Conservation (phyloP, 164 flowering plant species). For the Liquidambar formosana region DNA sequence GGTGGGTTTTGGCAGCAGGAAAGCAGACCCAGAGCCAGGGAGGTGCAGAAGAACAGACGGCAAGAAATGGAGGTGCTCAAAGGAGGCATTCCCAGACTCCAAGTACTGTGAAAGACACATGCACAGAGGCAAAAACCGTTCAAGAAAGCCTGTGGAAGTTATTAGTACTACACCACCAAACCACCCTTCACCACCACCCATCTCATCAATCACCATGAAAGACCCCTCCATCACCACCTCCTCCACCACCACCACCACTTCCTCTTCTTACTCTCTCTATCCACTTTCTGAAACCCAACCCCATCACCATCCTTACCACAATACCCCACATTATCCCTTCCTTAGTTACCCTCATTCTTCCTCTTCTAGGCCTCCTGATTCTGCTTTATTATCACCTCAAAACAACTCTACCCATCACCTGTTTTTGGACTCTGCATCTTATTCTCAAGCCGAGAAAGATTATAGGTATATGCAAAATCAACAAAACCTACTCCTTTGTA, state of each 20-base stretch:
- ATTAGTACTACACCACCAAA: background rate
- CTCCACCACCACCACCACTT: too few relatives aligned
- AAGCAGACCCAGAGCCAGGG: slow-evolving; percentile 68
- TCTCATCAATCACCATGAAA: background rate
- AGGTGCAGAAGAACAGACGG: slow-evolving; percentile 79
- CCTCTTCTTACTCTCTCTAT: slow-evolving; percentile 12
- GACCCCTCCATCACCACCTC: too few relatives aligned
- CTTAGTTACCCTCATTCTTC: slow-evolving; percentile 23
- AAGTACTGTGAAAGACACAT: slow-evolving; percentile 74
- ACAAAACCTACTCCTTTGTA: background rate
- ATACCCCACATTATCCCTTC: slow-evolving; percentile 24
- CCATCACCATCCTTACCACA: slow-evolving; percentile 10
- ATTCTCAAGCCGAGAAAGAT: slow-evolving; percentile 29
- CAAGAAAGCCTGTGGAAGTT: slow-evolving; percentile 68
- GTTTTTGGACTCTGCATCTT: slow-evolving; percentile 29
- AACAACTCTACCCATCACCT: slow-evolving; percentile 20
- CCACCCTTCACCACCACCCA: background rate
- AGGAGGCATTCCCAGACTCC: slow-evolving; percentile 56
- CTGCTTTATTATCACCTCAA: slow-evolving; percentile 19
- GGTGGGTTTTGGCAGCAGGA: slow-evolving; percentile 56
- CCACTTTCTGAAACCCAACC: slow-evolving; percentile 12
- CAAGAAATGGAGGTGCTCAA: slow-evolving; percentile 72
- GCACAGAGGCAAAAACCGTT: slow-evolving; percentile 73
- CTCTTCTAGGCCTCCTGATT: slow-evolving; percentile 24
- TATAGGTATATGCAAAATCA: slow-evolving; percentile 30